Conservation (phyloP, 2,329 filamentous ascomycete species). For the Parastagonospora nodorum region DNA sequence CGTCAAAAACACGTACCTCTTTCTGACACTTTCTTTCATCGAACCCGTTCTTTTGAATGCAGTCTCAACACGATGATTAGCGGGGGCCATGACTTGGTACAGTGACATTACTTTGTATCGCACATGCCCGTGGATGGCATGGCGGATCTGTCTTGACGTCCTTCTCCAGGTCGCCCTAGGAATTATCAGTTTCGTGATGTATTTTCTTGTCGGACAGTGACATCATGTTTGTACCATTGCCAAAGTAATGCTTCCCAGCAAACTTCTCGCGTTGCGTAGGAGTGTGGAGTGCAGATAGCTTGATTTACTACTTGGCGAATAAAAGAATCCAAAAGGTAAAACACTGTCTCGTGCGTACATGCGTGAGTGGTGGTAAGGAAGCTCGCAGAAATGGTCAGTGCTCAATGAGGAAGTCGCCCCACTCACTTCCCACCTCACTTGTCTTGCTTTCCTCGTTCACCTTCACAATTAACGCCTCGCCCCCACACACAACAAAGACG, state of each 20-base stretch:
- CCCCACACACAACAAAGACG: conserved; percentile 22
- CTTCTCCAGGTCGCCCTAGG: conserved; percentile 61
- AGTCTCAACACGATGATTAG: conserved; percentile 60
- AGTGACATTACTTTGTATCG: conserved; percentile 74
- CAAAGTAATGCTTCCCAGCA: conserved; percentile 2
- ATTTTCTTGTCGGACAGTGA: conserved; percentile 15
- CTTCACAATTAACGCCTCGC: conserved; percentile 25
- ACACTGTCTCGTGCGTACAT: too few relatives aligned
- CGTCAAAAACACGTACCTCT: conserved; percentile 42
- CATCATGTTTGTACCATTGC: conserved; percentile 39
- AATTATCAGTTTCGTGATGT: conserved; percentile 12
- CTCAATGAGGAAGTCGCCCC: conserved; percentile 26
- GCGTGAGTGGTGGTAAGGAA: neutral
- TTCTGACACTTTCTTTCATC: conserved; percentile 81
- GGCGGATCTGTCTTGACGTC: conserved; percentile 77
- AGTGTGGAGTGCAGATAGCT: too few relatives aligned
- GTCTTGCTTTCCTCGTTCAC: conserved; percentile 21
- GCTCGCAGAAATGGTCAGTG: conserved; percentile 24
- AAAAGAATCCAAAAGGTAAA: too few relatives aligned
- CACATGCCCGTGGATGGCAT: conserved; percentile 87
- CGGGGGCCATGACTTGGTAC: neutral
- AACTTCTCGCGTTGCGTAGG: conserved; percentile 8
- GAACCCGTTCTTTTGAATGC: conserved; percentile 81
- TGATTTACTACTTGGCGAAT: too few relatives aligned
- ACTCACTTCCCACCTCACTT: conserved; percentile 36